These are phyloP conservation scores for Nothopassalora personata DNA, from an alignment of 2,329 filamentous ascomycete genomes.

Conservation along the genomic window DNA sequence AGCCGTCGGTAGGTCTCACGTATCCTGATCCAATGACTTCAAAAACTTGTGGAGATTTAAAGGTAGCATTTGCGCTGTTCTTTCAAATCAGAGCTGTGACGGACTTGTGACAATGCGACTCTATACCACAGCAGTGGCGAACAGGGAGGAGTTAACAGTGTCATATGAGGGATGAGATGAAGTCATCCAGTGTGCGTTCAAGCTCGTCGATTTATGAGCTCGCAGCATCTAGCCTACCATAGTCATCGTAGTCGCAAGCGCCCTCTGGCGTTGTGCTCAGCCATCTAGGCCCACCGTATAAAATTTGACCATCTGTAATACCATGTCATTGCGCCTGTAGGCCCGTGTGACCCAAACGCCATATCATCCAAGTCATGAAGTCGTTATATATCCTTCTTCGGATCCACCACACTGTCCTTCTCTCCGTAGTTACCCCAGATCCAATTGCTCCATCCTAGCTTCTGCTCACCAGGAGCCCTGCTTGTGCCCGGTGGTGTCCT, in stretches of 20 bases:
- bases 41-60: too few species aligned
- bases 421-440: slow-evolving; percentile 37
- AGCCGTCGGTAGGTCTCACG: too few species aligned
- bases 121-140: too few species aligned
- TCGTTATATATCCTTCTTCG: slow-evolving; percentile 28
- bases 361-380: neutral
- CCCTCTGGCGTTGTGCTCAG: neutral
- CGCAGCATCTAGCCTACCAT: too few species aligned
- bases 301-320: neutral
- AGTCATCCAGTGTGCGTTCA: too few species aligned
- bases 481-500: slow-evolving; percentile 7
- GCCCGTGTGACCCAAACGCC: neutral
- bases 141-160: too few species aligned
- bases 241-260: neutral
- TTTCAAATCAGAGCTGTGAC: too few species aligned
- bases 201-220: too few species aligned
- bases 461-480: neutral
- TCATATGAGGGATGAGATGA: too few species aligned
- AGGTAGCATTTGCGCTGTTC: too few species aligned
- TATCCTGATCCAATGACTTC: too few species aligned
- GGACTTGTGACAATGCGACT: too few species aligned
- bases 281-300: neutral
- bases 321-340: neutral
- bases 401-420: slow-evolving; percentile 29
- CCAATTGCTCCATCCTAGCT: slow-evolving; percentile 32